phyloP scores from a whole-genome alignment of 768 basidiomycete species.

The Russula sp. region DNA sequence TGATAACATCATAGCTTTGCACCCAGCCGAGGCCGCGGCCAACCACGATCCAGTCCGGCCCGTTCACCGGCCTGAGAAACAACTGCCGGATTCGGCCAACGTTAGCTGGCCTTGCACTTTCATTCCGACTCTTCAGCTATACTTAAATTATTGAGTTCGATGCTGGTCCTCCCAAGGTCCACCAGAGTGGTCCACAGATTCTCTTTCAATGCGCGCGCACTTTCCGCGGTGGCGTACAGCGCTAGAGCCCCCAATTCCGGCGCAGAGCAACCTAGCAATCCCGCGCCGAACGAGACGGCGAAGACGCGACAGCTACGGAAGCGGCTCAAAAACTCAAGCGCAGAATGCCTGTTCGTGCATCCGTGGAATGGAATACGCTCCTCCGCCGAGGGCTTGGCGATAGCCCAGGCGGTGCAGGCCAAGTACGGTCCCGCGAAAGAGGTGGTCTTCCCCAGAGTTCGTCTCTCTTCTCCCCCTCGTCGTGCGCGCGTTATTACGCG shows the following conservation, averaged over 20 bases:
- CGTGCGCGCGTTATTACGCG: no score
- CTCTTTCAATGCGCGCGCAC: neutral
- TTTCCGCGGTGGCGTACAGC: neutral
- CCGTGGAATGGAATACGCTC: constrained; percentile 2
- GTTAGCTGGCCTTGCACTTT: no score
- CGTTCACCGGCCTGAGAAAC: no score
- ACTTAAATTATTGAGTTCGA: neutral
- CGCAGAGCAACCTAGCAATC: neutral
- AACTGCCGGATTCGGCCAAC: neutral
- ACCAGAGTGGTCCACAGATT: neutral
- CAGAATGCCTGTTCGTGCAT: constrained; percentile 6
- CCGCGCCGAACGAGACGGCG: neutral
- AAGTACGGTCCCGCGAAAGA: constrained; percentile 14
- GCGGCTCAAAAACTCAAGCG: neutral
- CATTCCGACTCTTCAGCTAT: no score
- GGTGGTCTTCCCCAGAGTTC: constrained; percentile 15
- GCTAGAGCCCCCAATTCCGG: neutral
- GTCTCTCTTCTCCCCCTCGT: neutral
- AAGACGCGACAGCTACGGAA: neutral
- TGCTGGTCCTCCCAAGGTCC: constrained; percentile 7
- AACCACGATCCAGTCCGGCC: no score
- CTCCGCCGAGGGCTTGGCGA: constrained; percentile 13
- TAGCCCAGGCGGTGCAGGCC: constrained; percentile 14
- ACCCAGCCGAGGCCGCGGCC: no score
- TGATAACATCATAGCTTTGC: no score